These are phyloP conservation scores for Aspergillus baeticus DNA, from an alignment of 495 filamentous ascomycete genomes.

Conservation along the genomic window DNA sequence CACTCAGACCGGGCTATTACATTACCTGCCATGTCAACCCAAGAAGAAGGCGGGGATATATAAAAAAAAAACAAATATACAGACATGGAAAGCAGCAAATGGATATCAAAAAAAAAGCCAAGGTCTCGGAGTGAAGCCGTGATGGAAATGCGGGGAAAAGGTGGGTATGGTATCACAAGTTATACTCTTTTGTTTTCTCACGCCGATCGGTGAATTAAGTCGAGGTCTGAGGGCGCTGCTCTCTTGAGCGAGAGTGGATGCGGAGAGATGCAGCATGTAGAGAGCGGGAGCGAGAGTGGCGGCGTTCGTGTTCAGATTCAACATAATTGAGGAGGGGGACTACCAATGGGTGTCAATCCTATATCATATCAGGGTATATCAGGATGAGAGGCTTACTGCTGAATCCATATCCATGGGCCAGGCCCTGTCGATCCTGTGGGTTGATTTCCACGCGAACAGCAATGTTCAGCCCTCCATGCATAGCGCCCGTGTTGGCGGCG, in stretches of 20 bases:
- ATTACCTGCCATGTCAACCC: neutral
- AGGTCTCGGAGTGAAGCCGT: no score
- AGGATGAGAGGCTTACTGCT: constrained; percentile 40
- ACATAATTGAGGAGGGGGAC: neutral
- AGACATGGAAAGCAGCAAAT: neutral
- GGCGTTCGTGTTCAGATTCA: constrained; percentile 10
- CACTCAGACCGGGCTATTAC: neutral
- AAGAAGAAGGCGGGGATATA: constrained; percentile 8
- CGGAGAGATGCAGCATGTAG: constrained; percentile 13
- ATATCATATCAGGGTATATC: neutral
- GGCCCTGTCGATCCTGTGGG: constrained; percentile 59
- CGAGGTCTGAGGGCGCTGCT: constrained; percentile 19
- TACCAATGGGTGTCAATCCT: neutral
- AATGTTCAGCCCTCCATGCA: constrained; percentile 66
- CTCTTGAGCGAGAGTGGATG: constrained; percentile 3
- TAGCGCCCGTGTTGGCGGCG: constrained; percentile 46
- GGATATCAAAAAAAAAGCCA: constrained; percentile 2
- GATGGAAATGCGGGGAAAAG: no score
- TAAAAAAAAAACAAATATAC: constrained; percentile 18
- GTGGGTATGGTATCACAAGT: neutral
- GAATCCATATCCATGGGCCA: constrained; percentile 68
- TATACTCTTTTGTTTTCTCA: neutral
- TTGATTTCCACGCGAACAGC: constrained; percentile 69
- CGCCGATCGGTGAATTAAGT: neutral
- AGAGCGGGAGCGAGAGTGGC: constrained; percentile 17